Conservation (phyloP, 2,329 filamentous ascomycete genomes). For the Colletotrichum orchidophilum region DNA sequence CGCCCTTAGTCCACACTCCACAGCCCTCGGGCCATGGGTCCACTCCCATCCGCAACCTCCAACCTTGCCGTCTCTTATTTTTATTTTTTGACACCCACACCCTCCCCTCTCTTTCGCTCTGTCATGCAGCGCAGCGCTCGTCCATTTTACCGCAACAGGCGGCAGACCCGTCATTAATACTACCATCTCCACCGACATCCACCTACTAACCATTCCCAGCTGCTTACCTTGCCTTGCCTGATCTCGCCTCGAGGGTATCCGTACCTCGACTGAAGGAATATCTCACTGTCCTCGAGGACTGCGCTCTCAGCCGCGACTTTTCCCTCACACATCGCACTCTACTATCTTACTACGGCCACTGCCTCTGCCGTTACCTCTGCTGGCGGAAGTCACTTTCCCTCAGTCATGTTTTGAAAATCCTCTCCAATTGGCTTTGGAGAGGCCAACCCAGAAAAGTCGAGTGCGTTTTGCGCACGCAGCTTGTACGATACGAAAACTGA, state of each 20-base stretch:
- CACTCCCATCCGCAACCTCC: constrained; percentile 32
- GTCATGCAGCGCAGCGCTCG: constrained; percentile 32
- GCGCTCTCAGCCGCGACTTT: constrained; percentile 23
- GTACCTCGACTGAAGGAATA: neutral
- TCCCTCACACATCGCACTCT: neutral
- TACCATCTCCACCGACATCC: constrained; percentile 34
- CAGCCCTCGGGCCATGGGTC: constrained; percentile 16
- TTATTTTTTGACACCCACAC: constrained; percentile 26
- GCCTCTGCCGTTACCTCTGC: constrained; percentile 24
- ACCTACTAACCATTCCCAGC: constrained; percentile 37
- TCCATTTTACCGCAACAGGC: constrained; percentile 48
- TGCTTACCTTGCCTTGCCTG: constrained; percentile 22
- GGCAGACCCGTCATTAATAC: constrained; percentile 39
- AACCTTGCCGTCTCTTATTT: constrained; percentile 31
- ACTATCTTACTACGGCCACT: constrained; percentile 30
- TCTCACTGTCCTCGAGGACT: constrained; percentile 3
- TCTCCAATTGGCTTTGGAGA: constrained; percentile 43
- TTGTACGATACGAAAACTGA: neutral
- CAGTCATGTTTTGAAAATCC: constrained; percentile 46
- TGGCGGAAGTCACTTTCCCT: constrained; percentile 21
- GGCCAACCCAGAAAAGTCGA: constrained; percentile 32
- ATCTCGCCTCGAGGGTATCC: constrained; percentile 21
- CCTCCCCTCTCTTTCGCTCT: constrained; percentile 9
- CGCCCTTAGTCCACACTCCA: neutral
- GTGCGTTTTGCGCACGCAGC: constrained; percentile 10